Percentiles rank a stretch among this genome's conserved stretches.
Conservation (phyloP, 2,329 filamentous ascomycete species). For the Lachnellula cervina region DNA sequence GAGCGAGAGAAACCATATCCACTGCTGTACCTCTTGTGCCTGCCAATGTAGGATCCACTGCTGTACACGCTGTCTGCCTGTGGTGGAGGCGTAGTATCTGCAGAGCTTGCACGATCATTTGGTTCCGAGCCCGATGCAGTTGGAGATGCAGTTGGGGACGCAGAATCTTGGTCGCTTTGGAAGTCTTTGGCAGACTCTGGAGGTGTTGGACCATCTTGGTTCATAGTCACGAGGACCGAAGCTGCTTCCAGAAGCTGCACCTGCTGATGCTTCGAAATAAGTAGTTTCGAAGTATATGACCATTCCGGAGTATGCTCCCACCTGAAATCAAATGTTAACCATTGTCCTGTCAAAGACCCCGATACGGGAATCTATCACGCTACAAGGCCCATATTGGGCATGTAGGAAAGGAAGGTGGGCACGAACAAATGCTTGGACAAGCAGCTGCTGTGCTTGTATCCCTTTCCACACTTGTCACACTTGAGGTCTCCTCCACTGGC, state of each 20-base stretch:
- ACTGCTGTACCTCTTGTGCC: conserved; percentile 56
- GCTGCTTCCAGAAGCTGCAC: conserved; percentile 95
- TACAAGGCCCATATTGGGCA: conserved; percentile 34
- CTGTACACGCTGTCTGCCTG: conserved; percentile 49
- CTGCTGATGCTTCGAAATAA: conserved; percentile 99
- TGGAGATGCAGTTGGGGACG: conserved; percentile 62
- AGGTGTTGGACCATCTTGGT: conserved; percentile 54
- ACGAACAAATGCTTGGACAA: conserved; percentile 99
- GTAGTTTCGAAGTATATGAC: conserved; percentile 92
- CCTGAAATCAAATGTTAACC: conserved; percentile 51
- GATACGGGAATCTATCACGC: conserved; percentile 35
- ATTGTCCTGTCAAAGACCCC: conserved; percentile 24
- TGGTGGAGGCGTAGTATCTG: conserved; percentile 88
- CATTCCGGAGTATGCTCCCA: conserved; percentile 99
- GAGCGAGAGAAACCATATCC: conserved; percentile 64
- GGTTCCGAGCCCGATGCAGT: conserved; percentile 65
- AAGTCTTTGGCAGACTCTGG: conserved; percentile 63
- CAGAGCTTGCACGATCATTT: conserved; percentile 74
- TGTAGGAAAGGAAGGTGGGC: conserved; percentile 49
- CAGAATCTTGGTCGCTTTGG: conserved; percentile 75
- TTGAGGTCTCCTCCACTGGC: conserved; percentile 78
- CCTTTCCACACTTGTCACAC: conserved; percentile 98
- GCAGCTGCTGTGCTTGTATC: conserved; percentile 99
- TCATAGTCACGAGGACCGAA: conserved; percentile 94
- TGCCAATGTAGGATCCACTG: conserved; percentile 31